Evolutionary conservation across 306 rosid genomes (phyloP), one percentile per base, ranked within the genome.

Genomic region (Astragalus membranaceus): DNA sequence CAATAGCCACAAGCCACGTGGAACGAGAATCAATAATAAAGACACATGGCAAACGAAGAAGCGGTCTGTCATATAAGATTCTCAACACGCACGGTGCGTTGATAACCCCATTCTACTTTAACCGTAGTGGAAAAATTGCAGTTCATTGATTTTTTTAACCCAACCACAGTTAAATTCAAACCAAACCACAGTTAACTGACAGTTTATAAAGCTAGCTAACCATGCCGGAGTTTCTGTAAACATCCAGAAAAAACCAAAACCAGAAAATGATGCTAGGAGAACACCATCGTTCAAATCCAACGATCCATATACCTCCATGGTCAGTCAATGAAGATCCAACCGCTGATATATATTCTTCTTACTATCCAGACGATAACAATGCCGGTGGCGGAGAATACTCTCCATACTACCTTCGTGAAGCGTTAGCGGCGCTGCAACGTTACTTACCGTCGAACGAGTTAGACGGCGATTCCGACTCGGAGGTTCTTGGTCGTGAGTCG

Each of bases 241-340:
- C 92, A 79, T 55, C 36, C 64, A 62, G 47, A 64, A 1, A 12
- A 32, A 9, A 3, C 72, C n/a, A 17, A 26, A 47, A 36, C 26
- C 51, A 43, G 1, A 55, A 56, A 64, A 88, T 91, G 97, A 87
- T 95, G 87, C 79, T 91, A 53, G 88, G 99, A 7, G 96, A 90
- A 54, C 85, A 81, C 16, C 97, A 73, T 68, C 89, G 85, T 9
- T 42, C 85, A 0, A 84, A 84, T 75, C 95, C 92, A n/a, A 84
- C 92, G 70, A 73, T 91, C 0, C 91, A 83, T 30, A 85, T 89
- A 0, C 96, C 95, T 10, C 95, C 97, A 0, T 89, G 96, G 92
- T 57, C 73, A 6, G 52, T 75, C 10, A 64, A 77, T 1, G 96
- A 86, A 0, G 96, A 91, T 73, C 88, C 79, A 7, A 76, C 84